phyloP scores from a whole-genome alignment of 1,139 yeast genomes.

The Oligophagozyma castellii region DNA sequence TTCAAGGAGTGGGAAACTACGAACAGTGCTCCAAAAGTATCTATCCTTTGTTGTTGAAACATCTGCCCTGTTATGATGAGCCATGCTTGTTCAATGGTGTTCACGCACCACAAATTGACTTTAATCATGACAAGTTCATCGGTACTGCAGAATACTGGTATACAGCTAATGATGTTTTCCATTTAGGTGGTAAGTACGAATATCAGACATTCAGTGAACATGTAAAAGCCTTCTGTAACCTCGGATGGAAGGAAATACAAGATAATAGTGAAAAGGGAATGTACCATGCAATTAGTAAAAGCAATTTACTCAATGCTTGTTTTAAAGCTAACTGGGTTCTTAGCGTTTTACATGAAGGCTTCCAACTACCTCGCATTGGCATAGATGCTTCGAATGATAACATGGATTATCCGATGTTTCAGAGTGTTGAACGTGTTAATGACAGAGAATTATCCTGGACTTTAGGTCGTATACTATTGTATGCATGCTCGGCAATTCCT shows the following conservation, averaged over 20 bases:
- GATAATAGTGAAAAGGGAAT: slow-evolving; percentile 37
- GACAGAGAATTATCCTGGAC: slow-evolving; percentile 61
- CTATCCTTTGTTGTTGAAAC: slow-evolving; percentile 56
- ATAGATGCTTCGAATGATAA: slow-evolving; percentile 25
- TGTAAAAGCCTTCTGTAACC: slow-evolving; percentile 52
- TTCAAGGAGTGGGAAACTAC: slow-evolving; percentile 55
- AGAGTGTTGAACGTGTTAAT: slow-evolving; percentile 43
- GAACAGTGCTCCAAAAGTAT: slow-evolving; percentile 52
- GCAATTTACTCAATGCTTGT: slow-evolving; percentile 51
- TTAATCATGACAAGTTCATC: slow-evolving; percentile 55
- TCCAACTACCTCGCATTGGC: slow-evolving; percentile 47
- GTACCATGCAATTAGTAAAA: slow-evolving; percentile 26
- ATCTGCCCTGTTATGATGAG: slow-evolving; percentile 56
- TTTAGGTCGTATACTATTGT: slow-evolving; percentile 43
- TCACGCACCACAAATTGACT: slow-evolving; percentile 63
- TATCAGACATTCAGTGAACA: slow-evolving; percentile 45
- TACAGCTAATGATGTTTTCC: slow-evolving; percentile 68
- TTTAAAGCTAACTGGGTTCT: slow-evolving; percentile 77
- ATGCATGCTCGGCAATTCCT: slow-evolving; percentile 41
- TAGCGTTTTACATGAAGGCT: slow-evolving; percentile 66
- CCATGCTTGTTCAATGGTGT: slow-evolving; percentile 75
- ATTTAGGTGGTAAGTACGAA: slow-evolving; percentile 65
- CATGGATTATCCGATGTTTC: slow-evolving; percentile 39
- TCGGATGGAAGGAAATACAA: slow-evolving; percentile 44
- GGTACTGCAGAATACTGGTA: slow-evolving; percentile 82